Base-by-base conservation (phyloP, 176 grass and related monocot species). In the Echinochloa phyllopogon region DNA sequence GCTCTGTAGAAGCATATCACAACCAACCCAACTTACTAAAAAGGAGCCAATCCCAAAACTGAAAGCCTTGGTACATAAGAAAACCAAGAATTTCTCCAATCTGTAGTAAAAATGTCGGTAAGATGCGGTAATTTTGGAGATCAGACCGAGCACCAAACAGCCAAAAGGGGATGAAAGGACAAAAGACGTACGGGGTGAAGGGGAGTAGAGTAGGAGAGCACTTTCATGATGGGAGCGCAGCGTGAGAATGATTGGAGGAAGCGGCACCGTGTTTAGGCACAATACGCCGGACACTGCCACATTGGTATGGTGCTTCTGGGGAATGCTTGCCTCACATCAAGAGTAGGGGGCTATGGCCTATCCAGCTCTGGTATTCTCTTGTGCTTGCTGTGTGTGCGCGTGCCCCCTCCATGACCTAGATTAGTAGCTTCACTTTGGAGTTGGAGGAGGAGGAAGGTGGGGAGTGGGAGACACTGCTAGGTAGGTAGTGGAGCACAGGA, bases 381-480 rank as follows among this genome's bases (percentile, higher is more conserved):
- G 5, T 65, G 45, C 67, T 56, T 65, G 68, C 42, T 70, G 23
- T 14, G 77, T 66, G 16, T 13, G 25, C 25, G 12, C 8, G 70
- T 29, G 69, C 13, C 52, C 64, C 52, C 41, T 72, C 56, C 18
- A 20, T 70, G 40, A 6, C 58, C 60, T 75, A 79, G 72, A 13
- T 24, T 16, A 63, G 65, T 82, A 82, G 69, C 74, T 36, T 72
- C 55, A 12, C 74, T 73, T 84, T 84, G 74, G 44, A 77, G 73
- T 84, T 84, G 74, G 44, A 77, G 73, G 65, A 78, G 6, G 80
- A 78, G 56, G 86, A 72, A 72, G 86, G 36, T 83, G 80, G 80
- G 18, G 17, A 62, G 55, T 72, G 50, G 75, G 67, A 73, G 44
- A 55, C 51, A 18, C 5, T 39, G 38, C 33, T 23, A 53, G 36